phyloP scores from a whole-genome alignment of 140 eudicot species.

The Ambrosia hybrid region DNA sequence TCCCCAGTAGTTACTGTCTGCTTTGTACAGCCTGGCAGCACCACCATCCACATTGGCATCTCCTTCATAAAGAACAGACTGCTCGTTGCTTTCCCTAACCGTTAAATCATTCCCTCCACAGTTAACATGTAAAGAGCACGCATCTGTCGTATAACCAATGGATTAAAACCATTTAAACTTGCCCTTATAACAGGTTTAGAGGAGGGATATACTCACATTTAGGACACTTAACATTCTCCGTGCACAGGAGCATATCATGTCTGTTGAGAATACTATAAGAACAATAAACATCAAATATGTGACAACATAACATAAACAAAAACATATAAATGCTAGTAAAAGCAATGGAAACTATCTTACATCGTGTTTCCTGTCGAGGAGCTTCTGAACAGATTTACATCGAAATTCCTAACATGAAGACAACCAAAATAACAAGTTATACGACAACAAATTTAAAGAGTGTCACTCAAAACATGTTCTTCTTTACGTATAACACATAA shows the following conservation, averaged over 20 bases:
- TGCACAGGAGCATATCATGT: constrained; percentile 62
- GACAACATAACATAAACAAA: neutral
- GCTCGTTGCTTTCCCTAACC: constrained; percentile 36
- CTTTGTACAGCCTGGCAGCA: constrained; percentile 48
- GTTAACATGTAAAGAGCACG: constrained; percentile 79
- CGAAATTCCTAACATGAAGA: constrained; percentile 46
- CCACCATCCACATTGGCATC: constrained; percentile 70
- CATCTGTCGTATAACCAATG: constrained; percentile 43
- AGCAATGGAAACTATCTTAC: constrained; percentile 45
- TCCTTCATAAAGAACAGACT: constrained; percentile 59
- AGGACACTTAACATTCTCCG: constrained; percentile 50
- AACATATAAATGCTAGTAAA: constrained; percentile 17
- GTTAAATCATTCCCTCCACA: constrained; percentile 71
- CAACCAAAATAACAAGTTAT: neutral
- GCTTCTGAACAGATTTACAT: constrained; percentile 74
- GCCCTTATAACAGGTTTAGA: neutral
- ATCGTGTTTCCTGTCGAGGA: constrained; percentile 45
- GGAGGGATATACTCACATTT: constrained; percentile 53
- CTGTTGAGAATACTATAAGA: constrained; percentile 38
- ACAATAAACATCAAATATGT: constrained; percentile 5
- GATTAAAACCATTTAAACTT: neutral
- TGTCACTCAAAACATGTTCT: constrained; percentile 8
- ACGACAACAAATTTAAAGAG: constrained; percentile 2
- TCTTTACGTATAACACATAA: neutral
- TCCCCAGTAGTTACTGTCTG: constrained; percentile 61